Base-by-base conservation (phyloP, 164 flowering plant genomes). In the Tetracentron sinense region DNA sequence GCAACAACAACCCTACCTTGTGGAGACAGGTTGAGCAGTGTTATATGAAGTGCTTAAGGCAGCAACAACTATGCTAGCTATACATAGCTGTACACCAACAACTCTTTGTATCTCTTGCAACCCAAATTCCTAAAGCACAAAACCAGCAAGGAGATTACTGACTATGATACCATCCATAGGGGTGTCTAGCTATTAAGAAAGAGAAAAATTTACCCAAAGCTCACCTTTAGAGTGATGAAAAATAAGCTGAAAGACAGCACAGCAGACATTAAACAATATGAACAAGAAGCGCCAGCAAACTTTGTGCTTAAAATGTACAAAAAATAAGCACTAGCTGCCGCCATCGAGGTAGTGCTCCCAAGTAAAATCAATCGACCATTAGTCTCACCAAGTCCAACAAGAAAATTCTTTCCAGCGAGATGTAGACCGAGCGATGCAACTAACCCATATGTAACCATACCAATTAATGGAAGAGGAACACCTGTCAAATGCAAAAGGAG, bases 401-500 rank as follows among this genome's bases (percentile, higher is more conserved):
- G 82, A 48, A 77, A 72, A 16, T 61, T 72, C 74, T 82, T 80
- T 69, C 66, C 69, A 22, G 78, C 66, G 69, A 89, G 75, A 71
- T 80, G 84, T 29, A 88, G 57, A 66, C 92, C 80, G 64, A 94
- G 78, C 23, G 66, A 20, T 8, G 85, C 77, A 35, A 89, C 89
- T 11, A 81, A 61, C 14, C 97, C 95, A 72, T 94, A 94, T 22
- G 91, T 83, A 58, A 81, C 56, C 90, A 94, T 79, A 61, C 98
- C 98, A 76, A 94, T 64, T 57, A 85, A 73, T 23, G 98, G 92
- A 66, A 94, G 97, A 62, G 98, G 97, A 72, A 94, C 78, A 77
- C 97, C 98, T 94, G 82, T 68, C 58, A 81, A 78, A 75, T 54
- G 62, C 68, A 81, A 79, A 79, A 77, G 48, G 48, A n/a, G n/a